Percentiles rank a stretch among this genome's conserved stretches.
Evolutionary conservation across 2,329 filamentous ascomycete species (phyloP).

Genomic region (Colletotrichum liriopes): DNA sequence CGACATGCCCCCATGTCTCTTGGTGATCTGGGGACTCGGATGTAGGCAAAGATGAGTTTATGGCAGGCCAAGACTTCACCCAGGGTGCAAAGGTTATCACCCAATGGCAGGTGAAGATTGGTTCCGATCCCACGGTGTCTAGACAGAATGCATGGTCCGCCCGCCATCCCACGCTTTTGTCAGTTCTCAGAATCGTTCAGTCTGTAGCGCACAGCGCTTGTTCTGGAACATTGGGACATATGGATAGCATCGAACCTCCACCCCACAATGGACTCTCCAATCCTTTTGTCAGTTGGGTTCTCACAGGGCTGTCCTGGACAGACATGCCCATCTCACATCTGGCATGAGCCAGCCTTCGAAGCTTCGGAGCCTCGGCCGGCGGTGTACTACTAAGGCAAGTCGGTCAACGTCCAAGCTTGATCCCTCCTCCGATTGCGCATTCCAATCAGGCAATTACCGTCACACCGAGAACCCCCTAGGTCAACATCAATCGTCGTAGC

Average conservation of each 20-base stretch:
- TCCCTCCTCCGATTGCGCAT: conserved; percentile 15
- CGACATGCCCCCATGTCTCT: neutral
- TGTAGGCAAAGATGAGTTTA: neutral
- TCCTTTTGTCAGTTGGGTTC: neutral
- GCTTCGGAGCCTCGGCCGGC: conserved; percentile 14
- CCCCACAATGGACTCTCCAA: conserved; percentile 7
- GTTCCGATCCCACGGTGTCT: conserved; percentile 23
- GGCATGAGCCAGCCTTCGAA: neutral
- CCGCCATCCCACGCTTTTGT: conserved; percentile 18
- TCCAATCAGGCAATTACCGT: conserved; percentile 24
- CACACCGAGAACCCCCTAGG: conserved; percentile 15
- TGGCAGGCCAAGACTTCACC: neutral
- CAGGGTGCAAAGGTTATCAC: neutral
- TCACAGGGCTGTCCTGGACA: conserved; percentile 5
- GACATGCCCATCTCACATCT: neutral
- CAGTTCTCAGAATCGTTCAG: conserved; percentile 35
- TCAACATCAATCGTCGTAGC: neutral
- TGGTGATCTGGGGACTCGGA: neutral
- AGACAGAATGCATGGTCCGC: conserved; percentile 23
- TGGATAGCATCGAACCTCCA: neutral
- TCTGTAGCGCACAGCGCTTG: conserved; percentile 10
- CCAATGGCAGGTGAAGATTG: conserved; percentile 20
- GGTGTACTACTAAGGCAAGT: conserved; percentile 21
- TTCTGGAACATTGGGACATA: conserved; percentile 13
- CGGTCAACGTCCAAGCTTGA: conserved; percentile 19